These are phyloP conservation scores for Plasmodium falciparum DNA, from an alignment of 169 alveolate species.

Conservation along the genomic window DNA sequence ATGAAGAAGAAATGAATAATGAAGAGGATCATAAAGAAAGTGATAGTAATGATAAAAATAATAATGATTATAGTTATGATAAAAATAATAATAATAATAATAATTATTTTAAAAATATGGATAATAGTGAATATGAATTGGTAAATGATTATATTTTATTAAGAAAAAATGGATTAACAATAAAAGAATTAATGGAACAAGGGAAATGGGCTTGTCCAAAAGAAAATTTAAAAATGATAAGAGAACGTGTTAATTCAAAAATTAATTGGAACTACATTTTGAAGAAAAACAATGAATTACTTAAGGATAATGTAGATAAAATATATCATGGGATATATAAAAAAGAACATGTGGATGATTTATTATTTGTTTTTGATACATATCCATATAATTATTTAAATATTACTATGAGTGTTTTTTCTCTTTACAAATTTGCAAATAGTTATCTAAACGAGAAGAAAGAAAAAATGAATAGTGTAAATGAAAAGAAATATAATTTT, in stretches of 20 bases:
- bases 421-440: slow-evolving; percentile 39
- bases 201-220: slow-evolving; percentile 53
- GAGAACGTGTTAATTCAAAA: slow-evolving; percentile 49
- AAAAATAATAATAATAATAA: not conserved
- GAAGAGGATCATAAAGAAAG: not conserved
- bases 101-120: too few species aligned
- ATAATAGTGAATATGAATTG: slow-evolving; percentile 23
- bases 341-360: slow-evolving; percentile 49
- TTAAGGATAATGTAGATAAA: slow-evolving; percentile 43
- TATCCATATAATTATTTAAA: slow-evolving; percentile 70
- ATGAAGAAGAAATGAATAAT: not conserved
- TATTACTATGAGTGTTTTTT: slow-evolving; percentile 72
- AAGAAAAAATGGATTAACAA: slow-evolving; percentile 29
- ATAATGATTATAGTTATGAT: not conserved
- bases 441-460: slow-evolving; percentile 45
- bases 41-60: not conserved
- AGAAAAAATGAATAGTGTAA: slow-evolving; percentile 4
- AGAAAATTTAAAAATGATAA: slow-evolving; percentile 64
- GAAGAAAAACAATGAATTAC: slow-evolving; percentile 45
- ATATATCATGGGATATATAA: slow-evolving; percentile 48
- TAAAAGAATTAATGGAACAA: slow-evolving; percentile 51
- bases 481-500: slow-evolving; percentile 8
- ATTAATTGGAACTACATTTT: slow-evolving; percentile 65
- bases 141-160: slow-evolving; percentile 35
- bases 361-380: slow-evolving; percentile 56